Evolutionary conservation across 2,329 filamentous ascomycete species (phyloP).

Genomic region (Simplicillium sp.): DNA sequence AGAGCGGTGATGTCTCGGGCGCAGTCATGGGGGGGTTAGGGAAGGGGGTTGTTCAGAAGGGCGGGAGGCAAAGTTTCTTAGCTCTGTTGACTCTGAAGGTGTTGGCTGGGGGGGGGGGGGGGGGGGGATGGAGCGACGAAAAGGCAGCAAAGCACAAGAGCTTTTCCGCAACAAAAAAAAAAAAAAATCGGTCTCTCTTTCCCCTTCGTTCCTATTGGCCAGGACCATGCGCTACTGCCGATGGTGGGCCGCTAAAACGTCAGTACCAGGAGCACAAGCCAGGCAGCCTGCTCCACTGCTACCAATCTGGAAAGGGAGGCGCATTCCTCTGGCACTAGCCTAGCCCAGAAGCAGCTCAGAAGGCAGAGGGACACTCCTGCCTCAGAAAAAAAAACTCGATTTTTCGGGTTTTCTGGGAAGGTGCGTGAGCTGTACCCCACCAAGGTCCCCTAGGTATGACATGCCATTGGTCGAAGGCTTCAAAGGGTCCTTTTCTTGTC

Average conservation of each 20-base stretch:
- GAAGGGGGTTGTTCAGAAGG: constrained; percentile 4
- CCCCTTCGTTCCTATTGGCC: constrained; percentile 21
- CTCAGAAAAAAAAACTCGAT: background rate
- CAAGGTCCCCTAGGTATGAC: too few species aligned
- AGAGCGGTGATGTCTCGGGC: constrained; percentile 9
- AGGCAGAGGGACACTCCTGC: background rate
- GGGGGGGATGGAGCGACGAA: background rate
- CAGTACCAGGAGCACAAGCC: constrained; percentile 13
- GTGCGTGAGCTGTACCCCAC: too few species aligned
- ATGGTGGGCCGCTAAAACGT: constrained; percentile 22
- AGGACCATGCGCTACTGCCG: constrained; percentile 19
- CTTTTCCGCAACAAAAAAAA: constrained; percentile 9
- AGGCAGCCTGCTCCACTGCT: constrained; percentile 6
- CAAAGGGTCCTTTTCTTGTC: too few species aligned
- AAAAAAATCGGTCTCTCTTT: constrained; percentile 13
- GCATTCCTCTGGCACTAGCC: constrained; percentile 1
- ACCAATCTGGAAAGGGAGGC: constrained; percentile 5
- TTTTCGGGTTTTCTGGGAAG: too few species aligned
- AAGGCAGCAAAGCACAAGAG: constrained; percentile 18
- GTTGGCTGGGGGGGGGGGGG: background rate
- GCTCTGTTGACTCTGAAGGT: constrained; percentile 4
- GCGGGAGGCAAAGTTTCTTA: background rate
- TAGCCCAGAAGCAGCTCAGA: background rate
- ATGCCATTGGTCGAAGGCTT: too few species aligned
- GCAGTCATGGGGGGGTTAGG: constrained; percentile 12